Conservation (phyloP, 1,284 basidiomycete genomes). For the Dichomitus squalens region DNA sequence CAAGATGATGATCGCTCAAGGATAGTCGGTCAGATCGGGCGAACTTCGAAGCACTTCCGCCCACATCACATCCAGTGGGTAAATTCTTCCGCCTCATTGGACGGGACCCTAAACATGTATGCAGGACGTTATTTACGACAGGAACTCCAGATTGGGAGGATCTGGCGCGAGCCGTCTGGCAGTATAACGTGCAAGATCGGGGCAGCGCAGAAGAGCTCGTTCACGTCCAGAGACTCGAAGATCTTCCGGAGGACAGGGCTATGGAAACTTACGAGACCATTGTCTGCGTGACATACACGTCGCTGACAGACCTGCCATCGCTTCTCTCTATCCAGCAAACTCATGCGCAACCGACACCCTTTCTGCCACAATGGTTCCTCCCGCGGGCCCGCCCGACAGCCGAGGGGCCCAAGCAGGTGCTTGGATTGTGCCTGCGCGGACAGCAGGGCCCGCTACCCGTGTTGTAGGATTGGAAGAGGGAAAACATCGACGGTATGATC, state of each 20-base stretch:
- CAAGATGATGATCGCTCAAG: neutral
- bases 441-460: no score
- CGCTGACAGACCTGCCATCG: neutral
- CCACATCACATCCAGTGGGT: neutral
- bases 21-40: neutral
- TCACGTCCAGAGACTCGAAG: neutral
- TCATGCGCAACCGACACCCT: neutral
- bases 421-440: no score
- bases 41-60: neutral
- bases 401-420: no score
- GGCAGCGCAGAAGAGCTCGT: neutral
- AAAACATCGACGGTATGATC: no score
- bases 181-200: neutral
- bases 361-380: neutral
- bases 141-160: neutral
- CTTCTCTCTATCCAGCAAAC: neutral
- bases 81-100: neutral
- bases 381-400: neutral
- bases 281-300: neutral
- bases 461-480: no score
- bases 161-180: neutral
- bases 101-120: neutral
- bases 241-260: neutral
- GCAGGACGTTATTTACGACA: neutral
- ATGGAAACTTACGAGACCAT: neutral